These are phyloP conservation scores for Ceratocystis albifundus DNA, from an alignment of 2,329 filamentous ascomycete species.

Conservation along the genomic window DNA sequence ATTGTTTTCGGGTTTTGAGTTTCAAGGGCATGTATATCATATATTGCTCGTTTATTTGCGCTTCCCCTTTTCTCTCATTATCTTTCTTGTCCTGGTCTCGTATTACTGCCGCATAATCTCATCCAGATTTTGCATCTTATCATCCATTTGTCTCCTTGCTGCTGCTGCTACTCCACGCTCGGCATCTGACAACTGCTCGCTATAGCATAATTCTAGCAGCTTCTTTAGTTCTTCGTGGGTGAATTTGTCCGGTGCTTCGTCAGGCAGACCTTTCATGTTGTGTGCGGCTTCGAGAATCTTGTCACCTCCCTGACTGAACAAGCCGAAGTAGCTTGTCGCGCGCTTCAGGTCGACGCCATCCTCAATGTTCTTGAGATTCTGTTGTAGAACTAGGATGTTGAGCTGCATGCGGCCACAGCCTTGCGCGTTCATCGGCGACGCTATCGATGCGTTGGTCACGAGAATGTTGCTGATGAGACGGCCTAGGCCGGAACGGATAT, in stretches of 20 bases:
- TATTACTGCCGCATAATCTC: constrained; percentile 58
- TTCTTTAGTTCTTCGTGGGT: constrained; percentile 56
- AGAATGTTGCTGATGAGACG: constrained; percentile 69
- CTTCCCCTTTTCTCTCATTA: neutral
- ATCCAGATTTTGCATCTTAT: constrained; percentile 56
- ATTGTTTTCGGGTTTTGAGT: constrained; percentile 13
- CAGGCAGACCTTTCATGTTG: constrained; percentile 30
- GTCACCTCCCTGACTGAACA: constrained; percentile 56
- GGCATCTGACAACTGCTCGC: constrained; percentile 52
- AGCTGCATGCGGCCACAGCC: constrained; percentile 77
- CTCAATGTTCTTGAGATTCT: constrained; percentile 92
- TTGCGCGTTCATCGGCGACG: constrained; percentile 70
- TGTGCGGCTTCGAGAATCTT: constrained; percentile 52
- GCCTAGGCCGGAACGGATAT: constrained; percentile 66
- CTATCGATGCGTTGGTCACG: constrained; percentile 56
- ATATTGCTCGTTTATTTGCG: constrained; percentile 13
- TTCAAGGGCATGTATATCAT: constrained; percentile 17
- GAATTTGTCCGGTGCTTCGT: constrained; percentile 36
- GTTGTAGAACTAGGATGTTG: constrained; percentile 88
- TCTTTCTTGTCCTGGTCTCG: neutral
- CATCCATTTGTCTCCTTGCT: constrained; percentile 57
- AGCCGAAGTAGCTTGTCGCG: constrained; percentile 54
- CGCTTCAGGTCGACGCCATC: constrained; percentile 51
- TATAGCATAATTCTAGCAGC: constrained; percentile 55
- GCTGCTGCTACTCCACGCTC: constrained; percentile 56